phyloP scores from a whole-genome alignment of 1,284 basidiomycete species.

The Chiua sp. region DNA sequence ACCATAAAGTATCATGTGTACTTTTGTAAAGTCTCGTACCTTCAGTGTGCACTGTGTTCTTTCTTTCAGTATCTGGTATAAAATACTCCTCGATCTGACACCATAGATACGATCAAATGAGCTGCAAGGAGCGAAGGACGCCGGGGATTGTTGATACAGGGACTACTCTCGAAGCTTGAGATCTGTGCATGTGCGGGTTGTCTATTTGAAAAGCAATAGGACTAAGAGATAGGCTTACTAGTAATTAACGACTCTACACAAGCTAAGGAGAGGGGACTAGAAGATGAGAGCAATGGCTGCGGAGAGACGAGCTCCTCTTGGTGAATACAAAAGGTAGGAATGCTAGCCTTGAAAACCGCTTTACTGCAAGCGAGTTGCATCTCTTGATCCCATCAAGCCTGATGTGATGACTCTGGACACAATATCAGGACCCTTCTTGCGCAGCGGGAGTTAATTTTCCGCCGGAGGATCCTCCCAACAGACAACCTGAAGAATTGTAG shows the following conservation, averaged over 20 bases:
- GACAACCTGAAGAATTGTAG: not conserved
- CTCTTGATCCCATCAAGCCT: not conserved
- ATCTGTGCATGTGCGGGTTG: no score
- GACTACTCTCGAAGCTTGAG: no score
- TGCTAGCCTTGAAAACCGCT: constrained; percentile 7
- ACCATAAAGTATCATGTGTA: no score
- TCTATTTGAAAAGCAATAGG: no score
- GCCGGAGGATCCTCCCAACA: not conserved
- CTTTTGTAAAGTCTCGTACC: no score
- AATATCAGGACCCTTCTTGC: not conserved
- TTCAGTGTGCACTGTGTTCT: no score
- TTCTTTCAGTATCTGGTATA: no score
- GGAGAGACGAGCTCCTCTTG: constrained; percentile 28
- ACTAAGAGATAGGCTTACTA: no score
- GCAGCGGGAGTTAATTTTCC: not conserved
- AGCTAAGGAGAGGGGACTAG: constrained; percentile 29
- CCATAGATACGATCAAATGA: no score
- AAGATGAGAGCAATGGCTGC: constrained; percentile 27
- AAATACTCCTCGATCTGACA: no score
- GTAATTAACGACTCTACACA: constrained; percentile 6
- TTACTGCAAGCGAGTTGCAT: constrained; percentile 15
- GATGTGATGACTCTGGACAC: not conserved
- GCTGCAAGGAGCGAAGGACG: no score
- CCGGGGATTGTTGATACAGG: no score
- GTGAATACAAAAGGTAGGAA: constrained; percentile 28